Percentiles rank a stretch among this genome's conserved stretches.
Conservation (phyloP, 23 red algal genomes). For the Gracilaria gracilis region DNA sequence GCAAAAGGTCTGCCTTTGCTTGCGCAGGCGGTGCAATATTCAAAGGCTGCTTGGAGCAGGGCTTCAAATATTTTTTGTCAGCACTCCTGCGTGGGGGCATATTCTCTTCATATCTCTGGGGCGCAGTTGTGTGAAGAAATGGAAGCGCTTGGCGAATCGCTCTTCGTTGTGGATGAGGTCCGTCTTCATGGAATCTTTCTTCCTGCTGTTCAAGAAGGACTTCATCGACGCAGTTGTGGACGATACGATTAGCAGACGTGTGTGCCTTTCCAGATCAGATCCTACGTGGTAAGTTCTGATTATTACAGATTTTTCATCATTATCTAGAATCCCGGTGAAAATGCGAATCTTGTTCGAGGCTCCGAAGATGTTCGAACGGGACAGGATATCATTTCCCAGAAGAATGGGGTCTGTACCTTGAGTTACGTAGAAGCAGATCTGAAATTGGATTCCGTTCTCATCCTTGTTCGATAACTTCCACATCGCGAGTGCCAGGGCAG, state of each 20-base stretch:
- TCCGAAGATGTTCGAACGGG: background rate
- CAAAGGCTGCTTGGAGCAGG: background rate
- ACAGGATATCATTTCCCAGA: background rate
- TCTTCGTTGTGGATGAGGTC: background rate
- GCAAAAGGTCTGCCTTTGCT: background rate
- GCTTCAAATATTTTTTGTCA: background rate
- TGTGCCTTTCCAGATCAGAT: background rate
- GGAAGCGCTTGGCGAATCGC: constrained; percentile 7
- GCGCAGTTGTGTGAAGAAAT: background rate
- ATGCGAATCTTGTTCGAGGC: background rate
- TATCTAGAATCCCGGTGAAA: background rate
- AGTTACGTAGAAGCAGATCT: background rate
- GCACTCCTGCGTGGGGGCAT: background rate
- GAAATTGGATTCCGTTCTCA: background rate
- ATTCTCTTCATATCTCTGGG: constrained; percentile 11
- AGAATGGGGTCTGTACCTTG: background rate
- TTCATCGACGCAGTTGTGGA: background rate
- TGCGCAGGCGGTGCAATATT: background rate
- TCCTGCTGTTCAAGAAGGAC: background rate
- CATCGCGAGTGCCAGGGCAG: background rate
- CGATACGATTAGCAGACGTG: background rate
- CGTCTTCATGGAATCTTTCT: no score
- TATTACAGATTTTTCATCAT: background rate
- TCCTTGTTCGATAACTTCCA: background rate
- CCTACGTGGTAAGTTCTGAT: background rate